Evolutionary conservation across 164 flowering plant genomes (phyloP).

Genomic region (Berberis thunbergii): DNA sequence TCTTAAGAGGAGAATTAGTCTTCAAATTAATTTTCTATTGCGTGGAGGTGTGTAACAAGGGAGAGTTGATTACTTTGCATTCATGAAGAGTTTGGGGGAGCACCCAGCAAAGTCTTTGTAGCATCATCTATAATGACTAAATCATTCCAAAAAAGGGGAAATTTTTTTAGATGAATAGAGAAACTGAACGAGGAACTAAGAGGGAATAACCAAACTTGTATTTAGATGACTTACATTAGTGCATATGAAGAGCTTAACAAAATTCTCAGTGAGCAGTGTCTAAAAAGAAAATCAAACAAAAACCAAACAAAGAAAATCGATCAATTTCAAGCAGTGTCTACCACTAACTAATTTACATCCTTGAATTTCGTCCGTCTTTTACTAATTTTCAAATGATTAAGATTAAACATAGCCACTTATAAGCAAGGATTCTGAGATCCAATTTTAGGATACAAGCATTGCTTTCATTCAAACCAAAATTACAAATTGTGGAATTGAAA

Average conservation of each 20-base stretch:
- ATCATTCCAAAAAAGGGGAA: slow-evolving; percentile 28
- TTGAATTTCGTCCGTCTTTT: too few relatives aligned
- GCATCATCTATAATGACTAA: slow-evolving; percentile 83
- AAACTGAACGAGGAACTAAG: neutral
- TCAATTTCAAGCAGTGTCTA: neutral
- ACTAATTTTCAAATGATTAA: too few relatives aligned
- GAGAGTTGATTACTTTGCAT: slow-evolving; percentile 57
- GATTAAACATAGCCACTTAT: too few relatives aligned
- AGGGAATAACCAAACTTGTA: neutral
- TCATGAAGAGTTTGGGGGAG: slow-evolving; percentile 37
- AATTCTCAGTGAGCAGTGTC: slow-evolving; percentile 86
- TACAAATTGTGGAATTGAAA: too few relatives aligned
- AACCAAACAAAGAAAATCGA: neutral
- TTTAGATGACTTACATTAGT: slow-evolving; percentile 42
- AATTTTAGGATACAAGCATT: too few relatives aligned
- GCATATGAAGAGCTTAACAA: slow-evolving; percentile 87
- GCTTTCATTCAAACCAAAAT: too few relatives aligned
- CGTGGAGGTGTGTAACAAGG: neutral
- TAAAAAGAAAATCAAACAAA: slow-evolving; percentile 16
- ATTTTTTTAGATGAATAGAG: neutral
- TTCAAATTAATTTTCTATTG: neutral
- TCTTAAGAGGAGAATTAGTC: slow-evolving; percentile 15
- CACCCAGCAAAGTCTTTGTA: slow-evolving; percentile 74
- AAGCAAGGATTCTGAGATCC: too few relatives aligned
- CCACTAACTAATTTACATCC: too few relatives aligned